These are phyloP conservation scores for Lasiodiplodia sp. DNA, from an alignment of 2,329 filamentous ascomycete genomes.

Conservation along the genomic window DNA sequence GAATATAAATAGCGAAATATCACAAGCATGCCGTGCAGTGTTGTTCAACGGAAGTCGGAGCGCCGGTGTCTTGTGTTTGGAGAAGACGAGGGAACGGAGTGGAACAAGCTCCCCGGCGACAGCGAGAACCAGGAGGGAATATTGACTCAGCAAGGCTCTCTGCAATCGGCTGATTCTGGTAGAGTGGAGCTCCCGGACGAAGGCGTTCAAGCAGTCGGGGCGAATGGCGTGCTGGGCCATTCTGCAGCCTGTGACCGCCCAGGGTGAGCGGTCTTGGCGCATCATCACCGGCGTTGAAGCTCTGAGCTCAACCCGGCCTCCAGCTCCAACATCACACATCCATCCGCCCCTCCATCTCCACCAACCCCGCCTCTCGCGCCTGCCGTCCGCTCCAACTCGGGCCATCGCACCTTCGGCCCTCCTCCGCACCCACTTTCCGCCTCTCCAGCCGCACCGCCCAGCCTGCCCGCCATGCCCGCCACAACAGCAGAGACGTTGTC, in stretches of 20 bases:
- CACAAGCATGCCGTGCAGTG: background rate
- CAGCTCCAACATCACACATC: conserved; percentile 27
- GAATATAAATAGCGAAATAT: background rate
- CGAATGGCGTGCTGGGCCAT: conserved; percentile 13
- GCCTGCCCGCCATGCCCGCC: conserved; percentile 76
- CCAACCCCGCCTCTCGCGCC: conserved; percentile 4
- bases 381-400: background rate
- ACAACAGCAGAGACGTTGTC: conserved; percentile 97
- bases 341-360: conserved; percentile 8
- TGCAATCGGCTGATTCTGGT: background rate
- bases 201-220: background rate
- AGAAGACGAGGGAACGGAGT: background rate
- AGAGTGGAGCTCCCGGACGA: background rate
- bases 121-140: background rate
- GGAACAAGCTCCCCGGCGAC: background rate
- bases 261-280: conserved; percentile 19
- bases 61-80: background rate
- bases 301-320: conserved; percentile 23
- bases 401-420: conserved; percentile 1
- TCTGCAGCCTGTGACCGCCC: conserved; percentile 25
- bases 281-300: conserved; percentile 27
- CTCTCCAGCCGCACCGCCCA: conserved; percentile 2
- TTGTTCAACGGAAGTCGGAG: background rate
- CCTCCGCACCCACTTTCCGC: conserved; percentile 13
- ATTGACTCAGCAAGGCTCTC: background rate